These are phyloP conservation scores for Vaccinium darrowii DNA, from an alignment of 148 eudicot species.

Conservation along the genomic window DNA sequence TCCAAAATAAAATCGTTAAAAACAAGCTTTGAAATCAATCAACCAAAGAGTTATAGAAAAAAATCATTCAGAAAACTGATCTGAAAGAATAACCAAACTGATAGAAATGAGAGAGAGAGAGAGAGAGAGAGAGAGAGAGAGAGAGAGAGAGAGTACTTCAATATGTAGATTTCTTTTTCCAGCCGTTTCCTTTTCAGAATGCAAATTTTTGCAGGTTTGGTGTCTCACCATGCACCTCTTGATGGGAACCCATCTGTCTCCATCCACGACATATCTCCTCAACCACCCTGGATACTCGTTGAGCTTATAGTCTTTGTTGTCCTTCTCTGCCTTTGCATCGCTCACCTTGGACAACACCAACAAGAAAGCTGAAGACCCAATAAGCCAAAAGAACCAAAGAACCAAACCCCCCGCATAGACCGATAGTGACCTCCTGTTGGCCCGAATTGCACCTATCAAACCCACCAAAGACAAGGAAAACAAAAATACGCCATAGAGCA, in stretches of 20 bases:
- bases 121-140: neutral
- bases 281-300: neutral
- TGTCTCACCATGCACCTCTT: neutral
- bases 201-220: neutral
- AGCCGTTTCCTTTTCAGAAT: neutral
- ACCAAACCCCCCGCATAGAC: neutral
- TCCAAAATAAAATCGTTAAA: neutral
- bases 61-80: neutral
- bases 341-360: neutral
- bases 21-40: neutral
- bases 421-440: neutral
- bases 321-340: neutral
- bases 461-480: neutral
- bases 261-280: neutral
- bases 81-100: neutral
- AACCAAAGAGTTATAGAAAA: neutral
- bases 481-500: neutral
- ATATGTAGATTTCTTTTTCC: neutral
- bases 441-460: slow-evolving; percentile 3
- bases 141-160: neutral
- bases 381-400: neutral
- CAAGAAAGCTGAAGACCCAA: neutral
- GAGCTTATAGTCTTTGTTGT: slow-evolving; percentile 2
- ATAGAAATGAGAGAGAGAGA: neutral
- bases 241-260: neutral